Base-by-base conservation (phyloP, 2,329 filamentous ascomycete species). In the Cladosporium sp. region DNA sequence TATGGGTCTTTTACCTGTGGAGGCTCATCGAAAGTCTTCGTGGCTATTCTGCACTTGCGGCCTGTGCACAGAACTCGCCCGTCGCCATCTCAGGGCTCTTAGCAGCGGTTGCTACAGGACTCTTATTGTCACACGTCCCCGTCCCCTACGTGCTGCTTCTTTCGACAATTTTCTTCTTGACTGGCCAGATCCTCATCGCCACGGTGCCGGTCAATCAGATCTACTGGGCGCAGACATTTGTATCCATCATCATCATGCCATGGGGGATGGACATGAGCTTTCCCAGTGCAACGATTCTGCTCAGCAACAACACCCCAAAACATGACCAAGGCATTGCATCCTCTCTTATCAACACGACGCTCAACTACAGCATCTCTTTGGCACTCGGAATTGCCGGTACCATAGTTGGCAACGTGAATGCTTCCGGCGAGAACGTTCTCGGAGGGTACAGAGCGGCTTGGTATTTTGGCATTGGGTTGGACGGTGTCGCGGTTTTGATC, bases 311-410 rank as follows among this genome's bases (percentile, higher is more conserved):
- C 1, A 74, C 80, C 14, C 64, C 70, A 8, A 72, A 73, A 28
- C 70, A 79, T 51, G 75, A 80, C 52, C 80, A 83, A 61, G 81
- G 80, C 7, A 74, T 82, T n/a, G 79, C 79, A 3, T 79, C 79
- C 0, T 83, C 79, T 17, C 68, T 88, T 7, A 82, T 88, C 30
- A 84, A 81, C 59, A 88, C 85, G 0, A 76, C 87, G 8, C 82
- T 89, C 61, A 88, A 90, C 70, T 90, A 89, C 67, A 82, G 81
- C 60, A 88, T 89, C 36, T 84, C 83, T 1, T 70, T 89, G 2
- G 85, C 84, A 0, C 75, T 90, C 0, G 87, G 86, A 0, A 80
- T 90, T 45, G 86, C 86, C 0, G 85, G 85, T 0, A 88, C 84
- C 0, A 80, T 88, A 1, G 84, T 88, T 65, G 70, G 72, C 1